These are phyloP conservation scores for Fusarium equiseti DNA, from an alignment of 2,329 filamentous ascomycete genomes.

Conservation along the genomic window DNA sequence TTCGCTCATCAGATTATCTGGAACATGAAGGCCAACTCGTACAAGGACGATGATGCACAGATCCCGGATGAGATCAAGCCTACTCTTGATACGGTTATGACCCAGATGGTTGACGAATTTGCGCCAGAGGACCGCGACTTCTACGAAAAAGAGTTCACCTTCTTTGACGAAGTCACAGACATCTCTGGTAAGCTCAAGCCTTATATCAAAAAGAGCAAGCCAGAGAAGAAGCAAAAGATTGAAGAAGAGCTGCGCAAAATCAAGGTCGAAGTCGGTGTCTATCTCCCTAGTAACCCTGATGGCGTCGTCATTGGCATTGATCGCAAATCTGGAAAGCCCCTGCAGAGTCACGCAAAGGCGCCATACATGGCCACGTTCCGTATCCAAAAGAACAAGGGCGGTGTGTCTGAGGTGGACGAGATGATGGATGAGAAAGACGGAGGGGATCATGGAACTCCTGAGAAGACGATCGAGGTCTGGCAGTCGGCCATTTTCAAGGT, in stretches of 20 bases:
- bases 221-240: conserved; percentile 99
- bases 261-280: conserved; percentile 95
- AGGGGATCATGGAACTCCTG: conserved; percentile 47
- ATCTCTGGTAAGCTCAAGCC: conserved; percentile 97
- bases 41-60: conserved; percentile 93
- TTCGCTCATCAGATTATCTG: conserved; percentile 99
- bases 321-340: conserved; percentile 94
- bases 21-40: conserved; percentile 99
- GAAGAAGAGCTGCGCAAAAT: conserved; percentile 98
- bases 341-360: conserved; percentile 98
- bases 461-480: conserved; percentile 89
- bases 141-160: conserved; percentile 95
- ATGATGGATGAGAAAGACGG: conserved; percentile 63
- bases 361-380: conserved; percentile 99
- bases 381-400: conserved; percentile 81
- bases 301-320: conserved; percentile 98
- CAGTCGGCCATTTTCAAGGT: conserved; percentile 99
- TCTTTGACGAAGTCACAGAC: conserved; percentile 95
- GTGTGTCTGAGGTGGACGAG: conserved; percentile 64
- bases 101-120: conserved; percentile 85
- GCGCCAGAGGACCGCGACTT: conserved; percentile 82
- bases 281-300: conserved; percentile 96
- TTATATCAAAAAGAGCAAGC: conserved; percentile 89
- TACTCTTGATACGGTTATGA: conserved; percentile 90
- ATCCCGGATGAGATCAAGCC: conserved; percentile 94